Percentiles rank a stretch among this genome's conserved stretches.
Conservation (phyloP, 257 asterid genomes). For the Solanum megistacrolobum region DNA sequence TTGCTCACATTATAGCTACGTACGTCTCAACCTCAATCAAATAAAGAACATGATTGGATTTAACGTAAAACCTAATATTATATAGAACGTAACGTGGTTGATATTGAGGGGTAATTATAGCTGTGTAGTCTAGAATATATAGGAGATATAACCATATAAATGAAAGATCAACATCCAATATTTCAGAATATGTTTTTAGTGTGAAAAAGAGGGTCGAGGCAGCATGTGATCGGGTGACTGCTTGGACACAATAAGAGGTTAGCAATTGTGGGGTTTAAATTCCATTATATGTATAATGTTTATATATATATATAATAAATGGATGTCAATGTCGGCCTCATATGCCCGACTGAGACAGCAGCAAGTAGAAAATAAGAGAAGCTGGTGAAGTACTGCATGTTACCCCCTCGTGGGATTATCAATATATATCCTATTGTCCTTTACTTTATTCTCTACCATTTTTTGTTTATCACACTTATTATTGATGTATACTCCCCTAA, state of each 20-base stretch:
- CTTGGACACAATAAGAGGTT: conserved; percentile 39
- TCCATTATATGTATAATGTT: neutral
- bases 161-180: neutral
- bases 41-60: neutral
- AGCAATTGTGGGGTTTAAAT: conserved; percentile 24
- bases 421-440: conserved; percentile 7
- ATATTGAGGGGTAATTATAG: neutral
- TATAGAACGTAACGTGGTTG: neutral
- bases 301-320: neutral
- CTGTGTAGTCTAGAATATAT: neutral
- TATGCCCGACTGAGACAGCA: conserved; percentile 9
- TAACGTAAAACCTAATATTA: neutral
- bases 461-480: neutral
- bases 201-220: conserved; percentile 34
- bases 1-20: neutral
- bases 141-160: neutral
- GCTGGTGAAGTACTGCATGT: conserved; percentile 39
- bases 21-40: neutral
- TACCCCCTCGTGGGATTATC: conserved; percentile 55
- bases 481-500: neutral
- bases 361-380: conserved; percentile 4
- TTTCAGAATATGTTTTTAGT: neutral
- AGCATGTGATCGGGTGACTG: conserved; percentile 78
- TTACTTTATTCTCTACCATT: conserved; percentile 12
- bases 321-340: conserved; percentile 15